Evolutionary conservation across 257 asterid species (phyloP), one percentile per base, ranked within the genome.

Genomic region (Capsicum pubescens): DNA sequence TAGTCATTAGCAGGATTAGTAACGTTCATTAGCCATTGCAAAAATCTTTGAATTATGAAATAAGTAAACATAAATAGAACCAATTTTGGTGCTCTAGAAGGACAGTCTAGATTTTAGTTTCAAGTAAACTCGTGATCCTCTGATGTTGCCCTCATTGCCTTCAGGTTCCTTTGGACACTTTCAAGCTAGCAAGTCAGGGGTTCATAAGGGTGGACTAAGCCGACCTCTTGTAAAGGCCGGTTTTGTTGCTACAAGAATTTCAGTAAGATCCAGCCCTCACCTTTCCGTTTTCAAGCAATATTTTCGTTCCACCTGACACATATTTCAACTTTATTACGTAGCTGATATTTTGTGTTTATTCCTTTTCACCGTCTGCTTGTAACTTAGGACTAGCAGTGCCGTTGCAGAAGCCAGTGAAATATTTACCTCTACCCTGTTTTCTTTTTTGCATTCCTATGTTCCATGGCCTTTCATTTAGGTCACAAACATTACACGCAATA

Each of bases 161-260:
- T 83, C 92, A 94, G 99, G 99, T 85, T 96, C 98, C 71, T 94
- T 94, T 90, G 99, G 99, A 77, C 99, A 96, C 89, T 94, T 94
- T 76, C 99, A 96, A 90, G 99, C 99, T 58, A 94, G 98, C 89
- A 94, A 89, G 79, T 92, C 99, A 3, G 95, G 98, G 58, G 99
- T 96, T 80, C 98, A 96, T 82, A 96, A 94, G 90, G 99, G 99
- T 7, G 98, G 94, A 84, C 83, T 94, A 81, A 83, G 87, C 87
- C 88, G 42, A 35, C 92, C 95, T 74, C 92, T 96, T 77, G 99
- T 96, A 84, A 94, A 93, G 92, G 89, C 98, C 59, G 99, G 97
- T 80, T 96, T 96, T 86, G 99, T 96, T 39, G 99, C 99, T 14
- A 96, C 99, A 60, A 91, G 99, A 54, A 96, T 96, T 90, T 96